phyloP scores from a whole-genome alignment of 371 early-diverging fungal species.

The Cokeromyces recurvatus region DNA sequence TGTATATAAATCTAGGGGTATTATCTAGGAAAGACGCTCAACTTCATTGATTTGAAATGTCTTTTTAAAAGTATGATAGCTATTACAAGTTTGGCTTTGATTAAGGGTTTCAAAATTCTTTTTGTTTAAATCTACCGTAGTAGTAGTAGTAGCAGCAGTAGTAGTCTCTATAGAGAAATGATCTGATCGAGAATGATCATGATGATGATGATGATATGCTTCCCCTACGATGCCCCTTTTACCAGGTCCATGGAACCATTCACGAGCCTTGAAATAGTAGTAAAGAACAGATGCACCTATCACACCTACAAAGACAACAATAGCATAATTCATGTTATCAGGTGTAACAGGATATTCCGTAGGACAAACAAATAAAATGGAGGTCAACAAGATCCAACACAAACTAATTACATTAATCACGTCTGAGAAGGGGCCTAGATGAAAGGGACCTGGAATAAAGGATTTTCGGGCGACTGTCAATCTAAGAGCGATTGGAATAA shows the following conservation, averaged over 20 bases:
- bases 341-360: slow-evolving; percentile 51
- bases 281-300: slow-evolving; percentile 29
- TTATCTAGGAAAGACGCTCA: no score
- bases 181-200: slow-evolving; percentile 23
- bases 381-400: slow-evolving; percentile 56
- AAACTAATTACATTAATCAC: slow-evolving; percentile 46
- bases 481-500: slow-evolving; percentile 53
- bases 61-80: neutral
- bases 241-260: slow-evolving; percentile 51
- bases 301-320: slow-evolving; percentile 28
- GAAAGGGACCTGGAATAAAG: slow-evolving; percentile 55
- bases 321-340: slow-evolving; percentile 44
- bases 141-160: no score
- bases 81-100: neutral
- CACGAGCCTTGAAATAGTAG: slow-evolving; percentile 42
- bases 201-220: no score
- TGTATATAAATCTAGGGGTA: no score
- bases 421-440: slow-evolving; percentile 53
- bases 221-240: no score
- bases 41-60: slow-evolving; percentile 1
- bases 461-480: slow-evolving; percentile 41
- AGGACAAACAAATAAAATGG: slow-evolving; percentile 61
- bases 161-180: neutral
- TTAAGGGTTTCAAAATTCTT: no score
- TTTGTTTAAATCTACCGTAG: no score